Conservation (phyloP, 306 rosid genomes). For the Glycine soja region DNA sequence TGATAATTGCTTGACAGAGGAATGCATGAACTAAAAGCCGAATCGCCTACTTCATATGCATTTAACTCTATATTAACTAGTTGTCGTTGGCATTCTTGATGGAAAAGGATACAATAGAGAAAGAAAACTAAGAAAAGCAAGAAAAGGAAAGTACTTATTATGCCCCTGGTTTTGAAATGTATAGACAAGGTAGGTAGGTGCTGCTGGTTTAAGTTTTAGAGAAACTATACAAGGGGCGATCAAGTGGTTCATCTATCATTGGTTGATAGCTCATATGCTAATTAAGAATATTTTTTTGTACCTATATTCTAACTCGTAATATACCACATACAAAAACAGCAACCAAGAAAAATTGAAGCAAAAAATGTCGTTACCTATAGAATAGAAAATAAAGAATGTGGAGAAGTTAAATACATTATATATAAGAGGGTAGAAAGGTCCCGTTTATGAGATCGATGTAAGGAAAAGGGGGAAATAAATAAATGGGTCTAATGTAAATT, state of each 20-base stretch:
- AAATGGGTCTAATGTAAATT: too few species aligned
- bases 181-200: slow-evolving; percentile 45
- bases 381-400: neutral
- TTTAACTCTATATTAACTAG: neutral
- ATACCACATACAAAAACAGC: neutral
- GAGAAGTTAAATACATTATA: neutral
- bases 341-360: neutral
- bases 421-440: neutral
- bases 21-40: neutral
- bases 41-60: neutral
- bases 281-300: neutral
- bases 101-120: neutral
- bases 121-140: neutral
- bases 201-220: slow-evolving; percentile 55
- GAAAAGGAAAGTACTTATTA: neutral
- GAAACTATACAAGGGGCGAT: slow-evolving; percentile 59
- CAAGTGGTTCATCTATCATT: slow-evolving; percentile 4
- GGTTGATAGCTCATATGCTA: neutral
- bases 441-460: neutral
- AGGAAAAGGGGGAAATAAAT: neutral
- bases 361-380: slow-evolving; percentile 4
- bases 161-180: slow-evolving; percentile 63
- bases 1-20: neutral
- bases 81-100: neutral
- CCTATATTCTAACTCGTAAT: neutral